Percentiles rank a stretch among this genome's conserved stretches.
These are phyloP conservation scores for Buxus sempervirens DNA, from an alignment of 164 flowering plant species.

Conservation along the genomic window DNA sequence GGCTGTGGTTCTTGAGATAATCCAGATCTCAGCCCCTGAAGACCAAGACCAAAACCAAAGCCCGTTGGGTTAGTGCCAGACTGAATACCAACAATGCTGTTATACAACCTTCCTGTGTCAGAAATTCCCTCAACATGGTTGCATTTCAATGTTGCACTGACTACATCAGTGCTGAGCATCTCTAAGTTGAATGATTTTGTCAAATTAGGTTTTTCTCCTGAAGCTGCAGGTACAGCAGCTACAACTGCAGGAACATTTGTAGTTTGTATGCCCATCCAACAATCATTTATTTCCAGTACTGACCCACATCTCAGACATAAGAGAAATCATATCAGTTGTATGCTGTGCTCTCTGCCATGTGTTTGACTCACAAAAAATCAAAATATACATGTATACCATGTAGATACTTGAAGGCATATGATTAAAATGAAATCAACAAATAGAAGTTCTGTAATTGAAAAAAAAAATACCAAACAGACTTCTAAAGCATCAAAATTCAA, in stretches of 20 bases:
- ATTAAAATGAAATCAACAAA: no score
- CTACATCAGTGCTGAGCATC: conserved; percentile 85
- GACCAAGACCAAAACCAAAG: conserved; percentile 53
- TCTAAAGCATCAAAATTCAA: not conserved
- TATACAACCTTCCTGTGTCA: conserved; percentile 88
- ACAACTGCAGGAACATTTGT: conserved; percentile 98
- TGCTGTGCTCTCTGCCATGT: conserved; percentile 72
- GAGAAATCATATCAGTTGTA: conserved; percentile 81
- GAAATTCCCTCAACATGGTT: conserved; percentile 94
- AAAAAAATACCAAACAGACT: not conserved
- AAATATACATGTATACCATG: not conserved
- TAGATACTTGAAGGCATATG: not conserved
- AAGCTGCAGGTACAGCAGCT: conserved; percentile 98
- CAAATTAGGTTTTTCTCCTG: conserved; percentile 75
- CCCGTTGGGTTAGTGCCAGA: conserved; percentile 36
- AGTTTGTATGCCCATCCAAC: conserved; percentile 77
- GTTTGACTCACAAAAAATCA: conserved; percentile 85
- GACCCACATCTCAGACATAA: conserved; percentile 85
- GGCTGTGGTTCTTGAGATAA: conserved; percentile 43
- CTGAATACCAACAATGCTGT: conserved; percentile 83
- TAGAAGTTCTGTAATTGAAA: not conserved
- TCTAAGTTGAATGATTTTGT: conserved; percentile 79
- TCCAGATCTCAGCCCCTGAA: conserved; percentile 59
- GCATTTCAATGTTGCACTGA: conserved; percentile 86
- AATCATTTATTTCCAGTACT: conserved; percentile 83